Evolutionary conservation across 176 grass and related monocot species (phyloP).

Genomic region (Zoysia pacifica): DNA sequence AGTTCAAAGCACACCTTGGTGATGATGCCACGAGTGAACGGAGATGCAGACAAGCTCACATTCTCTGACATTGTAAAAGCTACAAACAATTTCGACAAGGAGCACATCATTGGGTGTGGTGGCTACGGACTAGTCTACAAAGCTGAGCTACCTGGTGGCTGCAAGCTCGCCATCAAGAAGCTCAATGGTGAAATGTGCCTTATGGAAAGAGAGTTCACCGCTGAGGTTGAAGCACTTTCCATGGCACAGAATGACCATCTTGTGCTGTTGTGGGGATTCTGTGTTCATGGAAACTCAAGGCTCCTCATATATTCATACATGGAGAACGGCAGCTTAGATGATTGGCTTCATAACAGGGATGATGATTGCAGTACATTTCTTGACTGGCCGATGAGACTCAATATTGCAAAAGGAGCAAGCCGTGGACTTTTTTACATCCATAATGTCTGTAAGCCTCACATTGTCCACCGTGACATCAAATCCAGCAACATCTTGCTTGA

Average conservation of each 20-base stretch:
- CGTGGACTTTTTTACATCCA: conserved; percentile 69
- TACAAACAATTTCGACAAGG: conserved; percentile 68
- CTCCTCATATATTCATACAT: conserved; percentile 74
- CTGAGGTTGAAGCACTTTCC: conserved; percentile 68
- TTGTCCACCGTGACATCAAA: conserved; percentile 84
- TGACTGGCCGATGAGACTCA: conserved; percentile 54
- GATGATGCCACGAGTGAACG: conserved; percentile 7
- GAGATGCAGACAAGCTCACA: conserved; percentile 36
- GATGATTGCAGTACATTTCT: conserved; percentile 33
- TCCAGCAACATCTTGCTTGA: conserved; percentile 83
- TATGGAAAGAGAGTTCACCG: conserved; percentile 67
- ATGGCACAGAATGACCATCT: conserved; percentile 68
- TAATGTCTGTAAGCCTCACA: conserved; percentile 60
- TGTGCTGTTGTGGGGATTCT: conserved; percentile 61
- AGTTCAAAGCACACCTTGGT: conserved; percentile 40
- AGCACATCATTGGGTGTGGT: conserved; percentile 68
- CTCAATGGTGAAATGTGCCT: conserved; percentile 56
- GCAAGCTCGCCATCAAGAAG: conserved; percentile 66
- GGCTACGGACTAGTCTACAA: conserved; percentile 69
- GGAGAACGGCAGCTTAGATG: conserved; percentile 72
- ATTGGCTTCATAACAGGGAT: conserved; percentile 65
- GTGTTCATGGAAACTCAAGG: conserved; percentile 47
- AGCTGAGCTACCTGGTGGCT: conserved; percentile 48
- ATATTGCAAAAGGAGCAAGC: conserved; percentile 57
- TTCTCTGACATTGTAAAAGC: conserved; percentile 57